Evolutionary conservation across 208 protist genomes (phyloP), one percentile per base, ranked within the genome.

Genomic region (Wallacemonas sp.): DNA sequence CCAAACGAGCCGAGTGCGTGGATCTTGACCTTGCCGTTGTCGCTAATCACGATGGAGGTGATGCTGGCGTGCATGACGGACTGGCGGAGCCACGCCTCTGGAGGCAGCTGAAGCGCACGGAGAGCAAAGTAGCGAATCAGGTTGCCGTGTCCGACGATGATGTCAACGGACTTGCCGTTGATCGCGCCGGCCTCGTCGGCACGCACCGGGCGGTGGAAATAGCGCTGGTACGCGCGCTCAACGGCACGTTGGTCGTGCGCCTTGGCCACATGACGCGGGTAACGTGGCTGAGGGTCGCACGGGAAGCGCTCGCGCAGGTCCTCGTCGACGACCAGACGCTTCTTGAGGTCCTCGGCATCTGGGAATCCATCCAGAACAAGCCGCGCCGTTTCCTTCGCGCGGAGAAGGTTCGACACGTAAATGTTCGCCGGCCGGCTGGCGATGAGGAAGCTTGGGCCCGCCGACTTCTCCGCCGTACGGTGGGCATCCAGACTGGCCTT

Each of bases 81-180:
- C 28, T 82, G 64, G 29, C 87, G 84, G 70, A 93, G 66, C 89
- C 91, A 97, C 32, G 85, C 86, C 49, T 92, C 80, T 20, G 89
- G 87, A 16, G 84, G 85, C 36, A 97, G 67, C 67, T 94, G 88
- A 41, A 97, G 71, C 11, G 89, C 88, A 10, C 91, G 91, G 54
- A 89, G 79, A 3, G 82, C 76, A 38, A 90, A 87, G 74, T 94
- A 97, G 23, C 91, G 88, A 72, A 97, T 95, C 20, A 97, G 67
- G 62, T 97, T 97, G 16, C 68, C 77, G 64, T 97, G 91, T 11
- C 82, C 84, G 14, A 95, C 87, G 55, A 95, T 86, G 28, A 95
- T 68, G 46, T 92, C 86, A 1, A 86, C 76, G 1, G 76, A 70
- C 16, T 61, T 72, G 23, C 79, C 78, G 61, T 74, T 65, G n/a